Conservation (phyloP, 1,139 yeast genomes). For the Groenewaldozyma auringiensis region DNA sequence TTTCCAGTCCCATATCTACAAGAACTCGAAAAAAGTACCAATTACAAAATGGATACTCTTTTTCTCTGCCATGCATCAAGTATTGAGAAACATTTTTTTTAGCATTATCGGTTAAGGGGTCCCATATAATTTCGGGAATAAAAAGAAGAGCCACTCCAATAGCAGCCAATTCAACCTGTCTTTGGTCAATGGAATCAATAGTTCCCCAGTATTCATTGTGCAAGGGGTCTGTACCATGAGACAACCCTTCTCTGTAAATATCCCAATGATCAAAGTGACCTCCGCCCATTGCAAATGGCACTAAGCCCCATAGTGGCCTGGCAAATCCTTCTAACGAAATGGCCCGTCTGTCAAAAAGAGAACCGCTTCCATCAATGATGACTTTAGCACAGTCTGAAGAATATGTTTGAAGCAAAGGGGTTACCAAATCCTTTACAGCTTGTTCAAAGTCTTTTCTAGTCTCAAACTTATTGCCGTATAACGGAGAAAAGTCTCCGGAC, state of each 20-base stretch:
- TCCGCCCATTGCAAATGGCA: constrained; percentile 26
- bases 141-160: constrained; percentile 25
- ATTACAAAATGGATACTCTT: constrained; percentile 21
- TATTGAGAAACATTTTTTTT: constrained; percentile 21
- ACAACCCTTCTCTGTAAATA: constrained; percentile 21
- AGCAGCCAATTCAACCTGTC: constrained; percentile 30
- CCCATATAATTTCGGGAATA: constrained; percentile 26
- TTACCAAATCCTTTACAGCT: constrained; percentile 14
- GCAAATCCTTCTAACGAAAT: constrained; percentile 29
- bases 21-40: constrained; percentile 30
- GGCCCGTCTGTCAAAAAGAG: constrained; percentile 22
- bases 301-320: constrained; percentile 30
- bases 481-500: constrained; percentile 10
- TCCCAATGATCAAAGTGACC: constrained; percentile 23
- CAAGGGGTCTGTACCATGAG: no score
- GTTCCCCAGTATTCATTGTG: no score
- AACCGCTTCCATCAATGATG: constrained; percentile 19
- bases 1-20: constrained; percentile 25
- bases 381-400: constrained; percentile 17
- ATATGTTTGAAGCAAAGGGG: constrained; percentile 17
- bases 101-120: constrained; percentile 22
- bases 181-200: constrained; percentile 21
- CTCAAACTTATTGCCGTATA: constrained; percentile 13
- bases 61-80: constrained; percentile 18
- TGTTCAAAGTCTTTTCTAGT: constrained; percentile 16